Base-by-base conservation (phyloP, 1,284 basidiomycete species). In the Microbotryum silenes-acaulis region DNA sequence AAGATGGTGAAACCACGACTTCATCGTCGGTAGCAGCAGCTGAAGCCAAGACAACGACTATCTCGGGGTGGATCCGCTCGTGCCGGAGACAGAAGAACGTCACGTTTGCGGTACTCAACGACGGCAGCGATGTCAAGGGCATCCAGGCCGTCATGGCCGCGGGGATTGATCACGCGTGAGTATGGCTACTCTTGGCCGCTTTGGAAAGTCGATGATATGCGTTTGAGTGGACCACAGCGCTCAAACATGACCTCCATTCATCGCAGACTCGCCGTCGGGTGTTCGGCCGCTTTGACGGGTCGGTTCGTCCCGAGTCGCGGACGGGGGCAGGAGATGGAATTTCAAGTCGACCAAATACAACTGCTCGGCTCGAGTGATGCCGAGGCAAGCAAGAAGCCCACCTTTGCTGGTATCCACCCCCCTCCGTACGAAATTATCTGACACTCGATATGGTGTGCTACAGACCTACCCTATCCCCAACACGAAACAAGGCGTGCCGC, bases 61-160 rank as follows among this genome's bases (percentile, higher is more conserved):
- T 80, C 12, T 72, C 84, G 63, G 91, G 89, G 52, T 94, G 90
- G 89, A 79, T 96, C 57, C 86, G 85, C 72, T 88, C 86, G 1
- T 80, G 93, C 51, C 81, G 91, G 48, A 81, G 82, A 42, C 90
- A 93, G 77, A 94, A 94, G 79, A 85, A 85, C 59, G 80, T 92
- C 33, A 81, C 88, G 0, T 96, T 96, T 71, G 86, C 85, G 0
- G 85, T 88, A 50, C 75, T 96, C 58, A 84, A 82, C 55, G 92
- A 97, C 75, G 91, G 91, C 3, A 88, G 86, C 58, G 83, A 81
- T 1, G 71, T 79, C 8, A 75, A 79, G 23, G 83, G 82, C 1
- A 71, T 94, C 18, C 92, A 97, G 74, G 87, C 85, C 2, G 90
- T 96, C 6, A 79, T 91, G 20, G 79, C 83, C 60, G 71, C 70